Evolutionary conservation across 768 basidiomycete genomes (phyloP).

Genomic region (Phaeolepiota aurea): DNA sequence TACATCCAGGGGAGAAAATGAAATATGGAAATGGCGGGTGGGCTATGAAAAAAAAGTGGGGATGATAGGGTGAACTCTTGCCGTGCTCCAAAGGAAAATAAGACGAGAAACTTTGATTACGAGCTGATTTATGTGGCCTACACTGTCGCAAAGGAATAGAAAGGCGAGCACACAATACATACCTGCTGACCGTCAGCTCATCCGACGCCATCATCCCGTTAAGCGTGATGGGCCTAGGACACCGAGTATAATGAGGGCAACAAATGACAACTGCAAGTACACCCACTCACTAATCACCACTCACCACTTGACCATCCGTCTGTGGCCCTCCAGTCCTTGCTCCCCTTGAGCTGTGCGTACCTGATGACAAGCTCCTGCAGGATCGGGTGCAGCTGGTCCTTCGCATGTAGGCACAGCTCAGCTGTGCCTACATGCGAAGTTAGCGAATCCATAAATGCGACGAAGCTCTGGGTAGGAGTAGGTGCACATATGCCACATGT

Average conservation of each 20-base stretch:
- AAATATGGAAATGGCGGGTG: too few species aligned
- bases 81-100: too few species aligned
- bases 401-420: constrained; percentile 90
- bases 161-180: too few species aligned
- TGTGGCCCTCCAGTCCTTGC: constrained; percentile 94
- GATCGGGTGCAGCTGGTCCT: constrained; percentile 93
- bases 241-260: too few species aligned
- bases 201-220: constrained; percentile 97
- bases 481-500: constrained; percentile 3
- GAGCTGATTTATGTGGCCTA: constrained; percentile 36
- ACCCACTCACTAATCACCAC: constrained; percentile 66
- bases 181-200: constrained; percentile 93
- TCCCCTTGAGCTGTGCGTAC: constrained; percentile 90
- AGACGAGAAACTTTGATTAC: constrained; percentile 95
- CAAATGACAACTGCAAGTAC: too few species aligned
- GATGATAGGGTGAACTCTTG: too few species aligned
- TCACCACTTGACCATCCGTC: constrained; percentile 87
- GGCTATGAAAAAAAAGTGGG: constrained; percentile 81
- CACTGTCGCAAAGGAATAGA: neutral
- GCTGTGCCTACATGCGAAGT: constrained; percentile 88
- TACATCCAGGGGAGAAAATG: too few species aligned
- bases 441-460: constrained; percentile 97
- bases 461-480: constrained; percentile 97
- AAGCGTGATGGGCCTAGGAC: constrained; percentile 80
- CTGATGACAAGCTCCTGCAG: constrained; percentile 92